Evolutionary conservation across 805 yeast genomes (phyloP).

Genomic region (Candida silvicultrix): DNA sequence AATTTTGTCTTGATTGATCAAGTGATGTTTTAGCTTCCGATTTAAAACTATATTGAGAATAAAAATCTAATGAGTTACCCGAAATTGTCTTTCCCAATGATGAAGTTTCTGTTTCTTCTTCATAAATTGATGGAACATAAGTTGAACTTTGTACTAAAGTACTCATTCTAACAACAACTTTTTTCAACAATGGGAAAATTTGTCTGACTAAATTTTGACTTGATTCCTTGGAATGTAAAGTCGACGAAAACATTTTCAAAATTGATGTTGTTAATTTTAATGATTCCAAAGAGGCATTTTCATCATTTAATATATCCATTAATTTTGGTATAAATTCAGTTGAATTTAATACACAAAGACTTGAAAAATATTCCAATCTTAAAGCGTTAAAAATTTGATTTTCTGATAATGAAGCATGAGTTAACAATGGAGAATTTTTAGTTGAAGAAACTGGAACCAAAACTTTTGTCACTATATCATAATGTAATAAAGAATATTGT

Average conservation of each 20-base stretch:
- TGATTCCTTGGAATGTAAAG: slow-evolving; percentile 21
- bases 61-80: slow-evolving; percentile 12
- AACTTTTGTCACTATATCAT: slow-evolving; percentile 13
- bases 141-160: slow-evolving; percentile 4
- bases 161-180: slow-evolving; percentile 17
- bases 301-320: slow-evolving; percentile 22
- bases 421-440: slow-evolving; percentile 10
- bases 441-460: slow-evolving; percentile 17
- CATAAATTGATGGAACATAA: background rate
- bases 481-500: slow-evolving; percentile 20
- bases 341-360: slow-evolving; percentile 18
- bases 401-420: slow-evolving; percentile 11
- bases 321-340: slow-evolving; percentile 14
- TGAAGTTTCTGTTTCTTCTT: background rate
- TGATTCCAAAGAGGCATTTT: slow-evolving; percentile 24
- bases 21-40: background rate
- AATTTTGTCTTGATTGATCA: background rate
- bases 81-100: slow-evolving; percentile 9
- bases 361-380: slow-evolving; percentile 23
- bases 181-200: slow-evolving; percentile 26
- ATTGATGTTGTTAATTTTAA: slow-evolving; percentile 31
- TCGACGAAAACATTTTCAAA: slow-evolving; percentile 26
- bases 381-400: slow-evolving; percentile 20
- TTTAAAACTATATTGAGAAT: slow-evolving; percentile 4
- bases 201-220: slow-evolving; percentile 20